These are phyloP conservation scores for Papilionanthe hybrid DNA, from an alignment of 116 monocot species.

Conservation along the genomic window DNA sequence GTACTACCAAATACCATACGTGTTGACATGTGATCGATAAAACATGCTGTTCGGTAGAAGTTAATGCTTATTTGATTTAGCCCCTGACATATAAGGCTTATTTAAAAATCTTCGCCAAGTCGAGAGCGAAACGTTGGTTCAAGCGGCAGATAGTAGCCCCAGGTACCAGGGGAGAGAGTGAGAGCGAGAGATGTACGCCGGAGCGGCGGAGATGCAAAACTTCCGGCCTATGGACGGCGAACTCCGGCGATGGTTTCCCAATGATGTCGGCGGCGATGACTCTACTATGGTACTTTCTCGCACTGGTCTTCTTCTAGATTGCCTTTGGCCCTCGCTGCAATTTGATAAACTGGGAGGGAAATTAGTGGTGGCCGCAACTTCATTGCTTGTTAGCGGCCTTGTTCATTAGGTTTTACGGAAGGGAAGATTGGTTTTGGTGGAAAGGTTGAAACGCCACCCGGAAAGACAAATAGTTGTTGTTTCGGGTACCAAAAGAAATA, in stretches of 20 bases:
- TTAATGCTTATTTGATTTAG: neutral
- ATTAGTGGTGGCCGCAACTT: neutral
- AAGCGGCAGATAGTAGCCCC: neutral
- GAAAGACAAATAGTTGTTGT: neutral
- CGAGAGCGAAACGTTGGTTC: neutral
- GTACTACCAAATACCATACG: neutral
- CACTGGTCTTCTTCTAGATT: neutral
- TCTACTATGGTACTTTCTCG: constrained; percentile 6
- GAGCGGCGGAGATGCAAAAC: neutral
- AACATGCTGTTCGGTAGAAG: neutral
- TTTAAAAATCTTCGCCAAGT: neutral
- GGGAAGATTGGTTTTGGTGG: too few species aligned
- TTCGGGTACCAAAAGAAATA: neutral
- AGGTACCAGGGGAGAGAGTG: neutral
- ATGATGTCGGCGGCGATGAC: neutral
- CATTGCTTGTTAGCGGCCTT: neutral
- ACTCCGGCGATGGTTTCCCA: neutral
- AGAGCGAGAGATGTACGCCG: constrained; percentile 2
- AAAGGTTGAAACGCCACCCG: neutral
- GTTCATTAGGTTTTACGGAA: neutral
- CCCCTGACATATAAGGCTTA: neutral
- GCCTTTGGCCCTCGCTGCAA: neutral
- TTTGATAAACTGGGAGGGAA: neutral
- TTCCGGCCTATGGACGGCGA: constrained; percentile 6
- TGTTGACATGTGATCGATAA: neutral